Evolutionary conservation across 441 rosid species (phyloP), one percentile per base, ranked within the genome.

Genomic region (Erodium chrysanthum): DNA sequence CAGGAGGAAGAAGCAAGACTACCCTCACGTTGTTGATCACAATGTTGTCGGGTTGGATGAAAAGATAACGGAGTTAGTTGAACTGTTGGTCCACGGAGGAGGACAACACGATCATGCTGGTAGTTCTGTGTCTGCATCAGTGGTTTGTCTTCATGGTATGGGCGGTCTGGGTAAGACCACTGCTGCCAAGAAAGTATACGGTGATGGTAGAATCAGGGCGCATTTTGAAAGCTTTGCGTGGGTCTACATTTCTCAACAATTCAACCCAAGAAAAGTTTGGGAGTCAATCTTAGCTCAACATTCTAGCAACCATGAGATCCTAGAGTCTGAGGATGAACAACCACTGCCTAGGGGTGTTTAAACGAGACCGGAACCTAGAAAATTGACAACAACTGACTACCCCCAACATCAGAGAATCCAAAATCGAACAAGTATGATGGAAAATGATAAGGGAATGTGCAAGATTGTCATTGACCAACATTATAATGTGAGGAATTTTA

Each of bases 91-190:
- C 29, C n/a, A n/a, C n/a, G n/a, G n/a, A n/a, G n/a, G n/a, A n/a
- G n/a, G n/a, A n/a, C n/a, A n/a, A n/a, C n/a, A n/a, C n/a, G n/a
- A n/a, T n/a, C n/a, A n/a, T n/a, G n/a, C n/a, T n/a, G n/a, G n/a
- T n/a, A n/a, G n/a, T n/a, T n/a, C n/a, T n/a, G n/a, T n/a, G n/a
- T n/a, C n/a, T n/a, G n/a, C n/a, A n/a, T n/a, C n/a, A n/a, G n/a
- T 77, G 50, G 70, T 37, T 59, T 75, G 79, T 1, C 66, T 80
- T 12, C 71, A 52, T 1, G 83, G 81, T 7, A 80, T 80, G 83
- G 79, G 83, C 40, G 81, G 83, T 23, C 64, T 80, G 48, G 83
- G 83, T n/a, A n/a, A n/a, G n/a, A n/a, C n/a, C n/a, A n/a, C n/a
- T n/a, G n/a, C n/a, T n/a, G n/a, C n/a, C n/a, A 80, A 70, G 68